phyloP scores from a whole-genome alignment of 352 stramenopile genomes.

The Phytophthora tentaculata region DNA sequence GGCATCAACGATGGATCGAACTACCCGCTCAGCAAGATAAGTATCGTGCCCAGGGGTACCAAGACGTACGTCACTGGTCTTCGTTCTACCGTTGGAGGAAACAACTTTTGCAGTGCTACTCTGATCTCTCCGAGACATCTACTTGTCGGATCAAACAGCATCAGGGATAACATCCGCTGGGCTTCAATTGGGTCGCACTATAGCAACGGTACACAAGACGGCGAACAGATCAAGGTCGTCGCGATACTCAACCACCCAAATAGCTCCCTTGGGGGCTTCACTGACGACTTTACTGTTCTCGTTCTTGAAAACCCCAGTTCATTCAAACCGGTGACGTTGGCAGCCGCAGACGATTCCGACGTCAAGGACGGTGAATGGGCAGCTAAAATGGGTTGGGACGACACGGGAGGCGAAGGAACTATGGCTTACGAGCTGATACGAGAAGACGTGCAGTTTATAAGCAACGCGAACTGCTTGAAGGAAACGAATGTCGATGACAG shows the following conservation, averaged over 20 bases:
- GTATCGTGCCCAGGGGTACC: slow-evolving; percentile 32
- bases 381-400: slow-evolving; percentile 43
- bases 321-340: slow-evolving; percentile 36
- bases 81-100: slow-evolving; percentile 12
- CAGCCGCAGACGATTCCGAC: slow-evolving; percentile 30
- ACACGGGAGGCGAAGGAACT: slow-evolving; percentile 27
- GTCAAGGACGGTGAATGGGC: slow-evolving; percentile 29
- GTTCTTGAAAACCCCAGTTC: slow-evolving; percentile 41
- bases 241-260: slow-evolving; percentile 24
- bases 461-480: slow-evolving; percentile 38
- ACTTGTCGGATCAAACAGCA: slow-evolving; percentile 8
- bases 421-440: slow-evolving; percentile 27
- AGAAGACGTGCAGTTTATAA: slow-evolving; percentile 48
- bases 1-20: background rate
- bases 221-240: slow-evolving; percentile 50
- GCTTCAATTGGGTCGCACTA: slow-evolving; percentile 52
- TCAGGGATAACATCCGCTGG: slow-evolving; percentile 3
- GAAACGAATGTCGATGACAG: slow-evolving; percentile 35
- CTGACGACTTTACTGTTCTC: slow-evolving; percentile 54
- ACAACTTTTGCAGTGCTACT: slow-evolving; percentile 18
- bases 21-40: background rate
- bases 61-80: slow-evolving; percentile 44
- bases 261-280: background rate
- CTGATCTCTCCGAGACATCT: slow-evolving; percentile 24
- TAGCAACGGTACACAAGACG: slow-evolving; percentile 40